Base-by-base conservation (phyloP, 441 rosid genomes). In the Adansonia rubrostipa region DNA sequence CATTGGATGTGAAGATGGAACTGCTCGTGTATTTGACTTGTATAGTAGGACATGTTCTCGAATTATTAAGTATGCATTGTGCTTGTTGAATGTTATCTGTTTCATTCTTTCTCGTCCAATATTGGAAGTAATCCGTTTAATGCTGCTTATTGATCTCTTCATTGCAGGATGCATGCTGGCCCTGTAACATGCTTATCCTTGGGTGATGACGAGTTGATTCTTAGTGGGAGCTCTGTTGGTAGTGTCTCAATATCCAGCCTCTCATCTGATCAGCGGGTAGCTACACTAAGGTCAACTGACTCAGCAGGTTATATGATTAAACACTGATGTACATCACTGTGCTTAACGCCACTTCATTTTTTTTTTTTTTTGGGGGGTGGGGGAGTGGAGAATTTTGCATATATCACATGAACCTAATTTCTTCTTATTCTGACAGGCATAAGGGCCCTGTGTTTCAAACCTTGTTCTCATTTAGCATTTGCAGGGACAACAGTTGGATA, bases 1-100 rank as follows among this genome's bases (percentile, higher is more conserved):
- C 72, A 88, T 93, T 81, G 97, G 99, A 78, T 95, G 99, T 51
- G 97, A 93, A 80, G 99, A 93, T 83, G 97, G 99, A 63, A 88
- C 93, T 78, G 88, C 88, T 71, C 92, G 94, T 77, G 88, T 91
- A 73, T 95, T 93, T 84, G 99, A 95, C 85, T 90, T 95, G 99
- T 95, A 95, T 64, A 90, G 97, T 75, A 88, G 84, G 83, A 88
- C 87, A 77, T 95, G 97, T 79, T 89, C 99, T 45, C 93, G 79
- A 78, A 92, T 95, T 68, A 79, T 92, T 42, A 90, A 93, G 99
- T 95, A 70, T 15, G 79, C 76, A 6, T 28, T 42, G 40, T 47
- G 13, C 42, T 20, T 62, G 22, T 9, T 45, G 4, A 54, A 6
- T 61, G 17, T 40, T 62, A 0, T 62, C 13, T 1, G 24, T 64